Base-by-base conservation (phyloP, 768 basidiomycete species). In the Auriscalpium vulgare region DNA sequence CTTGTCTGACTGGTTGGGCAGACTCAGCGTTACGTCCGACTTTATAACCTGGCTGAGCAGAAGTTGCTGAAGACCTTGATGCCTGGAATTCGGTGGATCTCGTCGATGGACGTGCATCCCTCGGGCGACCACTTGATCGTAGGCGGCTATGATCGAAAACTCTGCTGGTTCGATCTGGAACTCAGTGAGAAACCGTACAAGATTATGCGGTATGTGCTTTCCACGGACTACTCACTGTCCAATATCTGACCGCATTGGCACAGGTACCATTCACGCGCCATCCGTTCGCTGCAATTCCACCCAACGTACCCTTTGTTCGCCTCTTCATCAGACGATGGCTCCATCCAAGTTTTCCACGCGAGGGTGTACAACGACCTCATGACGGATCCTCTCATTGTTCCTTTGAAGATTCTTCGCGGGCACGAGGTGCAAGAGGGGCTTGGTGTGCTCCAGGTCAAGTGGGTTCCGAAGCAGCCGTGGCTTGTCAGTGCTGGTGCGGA, bases 91-190 rank as follows among this genome's bases (percentile, higher is more conserved):
- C 86, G 84, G 68, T 98, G 95, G 95, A 97, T 99, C 67, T 97
- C 94, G 37, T 90, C 84, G 10, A 87, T 99, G 86, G 95, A 98
- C 68, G 81, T 99, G 23, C 97, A 99, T 71, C 91, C 95, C 19
- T 87, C 88, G 51, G 92, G 92, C 34, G 95, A 98, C 65, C 94
- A 99, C 75, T 76, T 99, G 58, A 92, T 99, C 59, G 91, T 99
- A 50, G 97, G 97, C 57, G 92, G 92, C 48, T 98, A 98, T 70
- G 97, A 99, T 74, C 87, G 90, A 63, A 97, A 97, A 70, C 74
- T 99, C 14, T 95, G 93, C 69, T 99, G 97, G 97, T 98, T 98
- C 70, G 97, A 99, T 74, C 76, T 99, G 61, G 97, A 98, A 66
- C 83, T 99, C 54, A 91, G 88, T 63, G 88, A 91, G 60, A 97